phyloP scores from a whole-genome alignment of 2,329 filamentous ascomycete genomes.

The Rhytidhysteron rufulum region DNA sequence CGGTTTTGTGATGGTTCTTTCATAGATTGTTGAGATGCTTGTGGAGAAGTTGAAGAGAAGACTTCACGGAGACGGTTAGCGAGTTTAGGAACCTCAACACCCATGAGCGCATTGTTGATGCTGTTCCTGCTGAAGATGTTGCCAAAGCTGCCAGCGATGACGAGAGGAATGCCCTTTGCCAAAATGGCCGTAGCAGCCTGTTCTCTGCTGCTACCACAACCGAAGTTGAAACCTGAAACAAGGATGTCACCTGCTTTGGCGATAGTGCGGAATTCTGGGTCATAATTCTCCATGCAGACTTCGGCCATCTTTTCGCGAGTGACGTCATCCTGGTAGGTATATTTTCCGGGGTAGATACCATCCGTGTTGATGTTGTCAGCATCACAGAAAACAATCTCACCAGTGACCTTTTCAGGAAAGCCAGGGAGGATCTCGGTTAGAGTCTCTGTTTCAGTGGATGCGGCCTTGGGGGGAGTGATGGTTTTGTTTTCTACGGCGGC shows the following conservation, averaged over 20 bases:
- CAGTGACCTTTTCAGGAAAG: constrained; percentile 77
- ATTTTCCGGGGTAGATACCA: constrained; percentile 85
- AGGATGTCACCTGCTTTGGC: constrained; percentile 73
- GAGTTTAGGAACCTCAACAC: constrained; percentile 65
- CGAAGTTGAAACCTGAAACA: constrained; percentile 85
- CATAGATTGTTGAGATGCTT: constrained; percentile 36
- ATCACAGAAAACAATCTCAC: constrained; percentile 86
- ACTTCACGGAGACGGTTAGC: constrained; percentile 62
- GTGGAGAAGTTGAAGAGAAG: constrained; percentile 41
- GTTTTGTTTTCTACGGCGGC: constrained; percentile 29
- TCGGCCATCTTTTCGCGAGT: constrained; percentile 75
- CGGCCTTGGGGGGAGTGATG: constrained; percentile 26
- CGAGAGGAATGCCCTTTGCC: constrained; percentile 74
- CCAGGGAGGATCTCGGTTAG: constrained; percentile 73
- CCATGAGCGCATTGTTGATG: constrained; percentile 76
- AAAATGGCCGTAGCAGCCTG: constrained; percentile 86
- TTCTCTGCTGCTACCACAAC: constrained; percentile 75
- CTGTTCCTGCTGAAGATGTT: constrained; percentile 79
- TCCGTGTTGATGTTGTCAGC: constrained; percentile 89
- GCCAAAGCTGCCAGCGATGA: constrained; percentile 75
- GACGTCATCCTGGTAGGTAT: constrained; percentile 87
- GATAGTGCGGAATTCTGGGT: constrained; percentile 62
- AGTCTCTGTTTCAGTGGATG: constrained; percentile 30
- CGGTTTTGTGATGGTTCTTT: constrained; percentile 51
- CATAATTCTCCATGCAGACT: constrained; percentile 94